Evolutionary conservation across 2,329 filamentous ascomycete species (phyloP), one percentile per base, ranked within the genome.

Genomic region (Alternaria alternata): DNA sequence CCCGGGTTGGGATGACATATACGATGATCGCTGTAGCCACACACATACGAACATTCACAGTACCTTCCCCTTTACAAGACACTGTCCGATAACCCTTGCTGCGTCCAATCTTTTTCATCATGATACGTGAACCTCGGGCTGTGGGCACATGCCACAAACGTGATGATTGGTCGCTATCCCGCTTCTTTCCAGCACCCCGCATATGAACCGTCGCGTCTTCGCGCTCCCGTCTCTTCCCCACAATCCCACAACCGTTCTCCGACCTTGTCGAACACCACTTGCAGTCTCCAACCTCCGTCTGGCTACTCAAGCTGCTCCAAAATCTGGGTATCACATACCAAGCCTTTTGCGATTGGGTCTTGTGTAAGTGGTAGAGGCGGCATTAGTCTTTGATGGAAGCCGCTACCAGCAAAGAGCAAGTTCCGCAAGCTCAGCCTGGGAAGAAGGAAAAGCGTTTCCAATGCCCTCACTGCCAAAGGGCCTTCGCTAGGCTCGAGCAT

Each of bases 401-500:
- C 26, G 62, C 51, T 48, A 55, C 57, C 34, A 59, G 48, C 18
- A 53, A 61, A 30, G 70, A 71, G 54, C 62, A 66, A 42, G 48
- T 57, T 30, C 51, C 57, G 24, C 44, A 65, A 47, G 51, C 64
- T 14, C 59, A 68, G 54, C 42, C 65, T 52, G 72, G 67, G 62
- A 77, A 76, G 67, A 77, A 75, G 66, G 71, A 74, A 58, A 78
- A 78, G 58, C 66, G 74, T 1, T 78, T 77, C 58, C 68, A 73
- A 57, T 78, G 75, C 51, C 58, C 61, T 8, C 70, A 74, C 41
- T 78, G 75, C 46, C 68, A 75, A 57, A 65, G 75, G 28, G 59
- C 68, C 36, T 75, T 78, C 62, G 72, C 78, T n/a, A 73, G 79
- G 22, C 67, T 80, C 11, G 78, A 81, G 57, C 78, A 80, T 63